A percentile compares a stretch with the other conserved stretches of the same genome.
phyloP scores from a whole-genome alignment of 2,329 filamentous ascomycete species.

The Alternaria gaisen region DNA sequence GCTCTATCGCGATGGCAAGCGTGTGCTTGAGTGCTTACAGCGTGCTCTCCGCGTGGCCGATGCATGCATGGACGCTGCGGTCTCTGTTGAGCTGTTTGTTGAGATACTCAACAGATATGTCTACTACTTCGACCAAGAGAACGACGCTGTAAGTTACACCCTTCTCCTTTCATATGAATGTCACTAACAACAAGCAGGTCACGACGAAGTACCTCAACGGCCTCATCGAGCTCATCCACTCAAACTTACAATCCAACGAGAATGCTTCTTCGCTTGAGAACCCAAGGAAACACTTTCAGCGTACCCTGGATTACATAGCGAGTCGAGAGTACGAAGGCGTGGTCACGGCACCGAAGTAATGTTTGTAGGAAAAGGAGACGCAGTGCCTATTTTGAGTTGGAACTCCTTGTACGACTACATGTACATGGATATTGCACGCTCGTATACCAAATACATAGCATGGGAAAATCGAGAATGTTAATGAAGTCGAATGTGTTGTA shows the following conservation, averaged over 20 bases:
- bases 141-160: constrained; percentile 76
- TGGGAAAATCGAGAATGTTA: constrained; percentile 16
- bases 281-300: constrained; percentile 91
- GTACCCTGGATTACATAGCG: constrained; percentile 92
- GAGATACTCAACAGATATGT: constrained; percentile 98
- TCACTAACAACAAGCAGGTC: constrained; percentile 59
- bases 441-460: constrained; percentile 22
- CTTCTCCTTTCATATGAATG: background rate
- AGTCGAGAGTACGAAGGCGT: constrained; percentile 93
- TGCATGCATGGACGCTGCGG: constrained; percentile 97
- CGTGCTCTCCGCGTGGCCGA: constrained; percentile 94
- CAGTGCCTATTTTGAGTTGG: background rate
- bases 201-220: constrained; percentile 98
- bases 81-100: constrained; percentile 97
- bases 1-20: constrained; percentile 97
- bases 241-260: constrained; percentile 87
- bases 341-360: constrained; percentile 69
- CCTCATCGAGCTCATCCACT: constrained; percentile 97
- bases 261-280: constrained; percentile 85
- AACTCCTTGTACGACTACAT: constrained; percentile 21
- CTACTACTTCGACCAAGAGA: constrained; percentile 99
- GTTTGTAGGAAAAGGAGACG: constrained; percentile 4
- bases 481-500: background rate
- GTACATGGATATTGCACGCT: constrained; percentile 10
- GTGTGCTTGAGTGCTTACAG: constrained; percentile 94